Evolutionary conservation across 257 asterid species (phyloP), one percentile per base, ranked within the genome.

Genomic region (Scutellaria minor): DNA sequence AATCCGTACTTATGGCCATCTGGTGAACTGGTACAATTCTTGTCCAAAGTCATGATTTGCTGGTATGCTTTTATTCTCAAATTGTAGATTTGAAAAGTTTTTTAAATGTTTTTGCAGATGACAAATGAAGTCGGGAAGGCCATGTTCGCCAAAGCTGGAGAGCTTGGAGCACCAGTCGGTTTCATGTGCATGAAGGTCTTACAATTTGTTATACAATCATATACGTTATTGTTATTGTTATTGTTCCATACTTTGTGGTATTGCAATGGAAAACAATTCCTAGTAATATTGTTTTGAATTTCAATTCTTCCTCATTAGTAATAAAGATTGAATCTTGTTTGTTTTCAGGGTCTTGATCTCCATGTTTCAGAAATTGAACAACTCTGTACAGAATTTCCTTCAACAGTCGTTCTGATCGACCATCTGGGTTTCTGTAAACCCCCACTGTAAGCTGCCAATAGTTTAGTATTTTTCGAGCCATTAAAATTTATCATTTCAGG

Each of bases 1-100:
- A 92, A 92, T 75, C 98, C 98, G 6, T 88, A 87, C 85, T 79
- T 92, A 81, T 92, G 98, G 98, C 96, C 97, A 65, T 75, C 96
- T 70, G 95, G 90, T 78, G 88, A 92, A 76, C 53, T 69, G 90
- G 98, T 92, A 85, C 40, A 5, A 7, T 37, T 31, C 37, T 31
- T 31, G 37, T 31, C 37, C 37, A 31, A 31, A 31, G 37, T 31
- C 37, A 31, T 0, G 5, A 4, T 3, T 31, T 31, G 4, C 37
- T 31, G 37, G 37, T 31, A 31, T 31, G 37, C 37, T 31, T 31
- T 31, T 31, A 31, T 31, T 31, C 37, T 31, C 37, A 31, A 31
- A 3, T 31, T 31, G 37, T 31, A 31, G 37, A 31, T 31, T 31
- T 31, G 5, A 31, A 31, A 31, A 31, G 37, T 9, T 18, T 14